Evolutionary conservation across 805 yeast genomes (phyloP).

Genomic region (Ogataea methanolica): DNA sequence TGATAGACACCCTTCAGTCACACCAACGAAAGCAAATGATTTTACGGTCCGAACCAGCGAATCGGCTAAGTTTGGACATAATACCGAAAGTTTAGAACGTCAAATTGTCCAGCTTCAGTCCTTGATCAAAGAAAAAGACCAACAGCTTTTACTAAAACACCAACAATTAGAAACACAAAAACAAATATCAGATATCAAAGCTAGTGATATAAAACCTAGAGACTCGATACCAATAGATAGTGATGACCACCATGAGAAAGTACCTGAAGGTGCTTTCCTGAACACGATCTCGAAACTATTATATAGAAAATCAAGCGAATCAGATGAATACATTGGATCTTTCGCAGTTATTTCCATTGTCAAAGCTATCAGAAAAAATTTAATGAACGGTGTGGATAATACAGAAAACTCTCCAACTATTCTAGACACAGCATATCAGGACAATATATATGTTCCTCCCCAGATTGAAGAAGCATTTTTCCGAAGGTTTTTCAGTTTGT

Average conservation of each 20-base stretch:
- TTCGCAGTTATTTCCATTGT: conserved; percentile 22
- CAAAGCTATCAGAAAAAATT: conserved; percentile 15
- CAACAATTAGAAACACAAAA: too few species aligned
- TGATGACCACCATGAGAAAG: background rate
- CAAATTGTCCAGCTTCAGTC: too few species aligned
- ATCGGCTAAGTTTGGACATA: too few species aligned
- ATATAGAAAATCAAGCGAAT: conserved; percentile 8
- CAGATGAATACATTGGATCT: conserved; percentile 20
- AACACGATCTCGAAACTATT: conserved; percentile 12
- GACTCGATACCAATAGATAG: background rate
- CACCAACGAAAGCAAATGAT: background rate
- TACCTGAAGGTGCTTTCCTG: conserved; percentile 2
- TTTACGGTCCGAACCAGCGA: too few species aligned
- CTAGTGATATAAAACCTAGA: too few species aligned
- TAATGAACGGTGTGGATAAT: conserved; percentile 9
- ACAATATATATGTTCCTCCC: conserved; percentile 8
- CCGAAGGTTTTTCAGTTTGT: conserved; percentile 12
- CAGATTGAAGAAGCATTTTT: conserved; percentile 12
- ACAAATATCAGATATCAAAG: too few species aligned
- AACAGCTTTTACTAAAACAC: too few species aligned
- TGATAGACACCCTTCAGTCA: conserved; percentile 1
- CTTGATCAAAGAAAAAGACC: too few species aligned
- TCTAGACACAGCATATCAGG: conserved; percentile 8
- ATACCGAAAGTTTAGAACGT: too few species aligned
- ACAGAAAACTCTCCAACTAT: conserved; percentile 9